Evolutionary conservation across 2,329 filamentous ascomycete genomes (phyloP), one percentile per base, ranked within the genome.

Genomic region (Penicillium thymicola): DNA sequence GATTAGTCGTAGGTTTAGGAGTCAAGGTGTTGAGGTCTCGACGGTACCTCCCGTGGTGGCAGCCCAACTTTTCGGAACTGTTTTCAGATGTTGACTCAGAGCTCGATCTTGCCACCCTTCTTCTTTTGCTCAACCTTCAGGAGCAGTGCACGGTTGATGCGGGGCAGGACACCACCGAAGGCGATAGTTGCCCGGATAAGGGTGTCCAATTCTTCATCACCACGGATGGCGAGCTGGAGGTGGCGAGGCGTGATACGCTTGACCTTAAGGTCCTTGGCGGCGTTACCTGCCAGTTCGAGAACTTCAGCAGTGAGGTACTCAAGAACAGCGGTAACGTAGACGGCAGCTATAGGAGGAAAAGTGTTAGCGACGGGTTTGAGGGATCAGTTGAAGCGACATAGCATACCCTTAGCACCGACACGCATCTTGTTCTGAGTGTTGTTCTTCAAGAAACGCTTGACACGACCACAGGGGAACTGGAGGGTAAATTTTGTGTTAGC

Each of bases 361-460:
- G 62, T 51, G 42, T 53, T 43, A 28, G 45, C 10, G n/a, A 51
- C 40, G 40, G 13, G 14, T 47, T 14, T 9, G 2, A 10, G 28
- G 42, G 44, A 30, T 41, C 16, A 34, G 44, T 27, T 27, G 13
- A 40, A 34, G 43, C 21, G 41, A 27, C 11, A 16, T 25, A 50
- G 37, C 70, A 50, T 75, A 82, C 79, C 79, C 83, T 97, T 97
- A 72, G 93, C 94, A 70, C 94, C 94, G 66, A 99, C 95, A 79
- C 94, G 93, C 90, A 97, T 97, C 84, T 97, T 97, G 81, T 97
- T 95, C 76, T 97, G 94, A 48, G 94, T 97, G 81, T 97, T 97
- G 78, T 91, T 92, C 86, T 97, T 97, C 75, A 99, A 84, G 82
- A 97, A 97, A 81, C 94, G 92, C 89, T 99, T 99, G 79, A 99